A percentile compares a stretch with the other conserved stretches of the same genome.
phyloP scores from a whole-genome alignment of 192 early-diverging fungal genomes.

The Gaertneriomyces sp. region DNA sequence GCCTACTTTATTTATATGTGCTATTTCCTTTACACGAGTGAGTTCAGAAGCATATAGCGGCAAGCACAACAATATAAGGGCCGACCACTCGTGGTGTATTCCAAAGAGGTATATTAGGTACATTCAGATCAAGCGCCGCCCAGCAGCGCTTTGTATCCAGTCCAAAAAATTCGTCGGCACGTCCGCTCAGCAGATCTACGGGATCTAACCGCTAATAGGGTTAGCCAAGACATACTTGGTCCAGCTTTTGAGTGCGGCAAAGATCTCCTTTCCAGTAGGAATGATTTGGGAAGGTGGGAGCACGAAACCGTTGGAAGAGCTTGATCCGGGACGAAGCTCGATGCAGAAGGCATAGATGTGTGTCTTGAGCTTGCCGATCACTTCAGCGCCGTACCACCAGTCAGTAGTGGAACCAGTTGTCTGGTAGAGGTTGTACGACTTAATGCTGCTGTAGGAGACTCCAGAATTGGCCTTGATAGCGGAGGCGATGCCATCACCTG shows the following conservation, averaged over 20 bases:
- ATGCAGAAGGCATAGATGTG: slow-evolving; percentile 54
- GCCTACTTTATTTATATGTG: no score
- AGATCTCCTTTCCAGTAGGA: slow-evolving; percentile 43
- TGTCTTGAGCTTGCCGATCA: slow-evolving; percentile 28
- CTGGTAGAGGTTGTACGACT: slow-evolving; percentile 53
- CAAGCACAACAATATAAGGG: no score
- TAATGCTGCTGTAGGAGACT: slow-evolving; percentile 46
- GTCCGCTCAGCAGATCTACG: not conserved
- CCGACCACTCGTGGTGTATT: no score
- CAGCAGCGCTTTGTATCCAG: no score
- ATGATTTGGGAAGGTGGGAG: slow-evolving; percentile 54
- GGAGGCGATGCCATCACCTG: slow-evolving; percentile 40
- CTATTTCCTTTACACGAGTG: no score
- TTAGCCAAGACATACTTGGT: not conserved
- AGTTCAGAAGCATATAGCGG: no score
- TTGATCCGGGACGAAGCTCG: slow-evolving; percentile 46
- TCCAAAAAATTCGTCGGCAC: not conserved
- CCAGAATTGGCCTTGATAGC: slow-evolving; percentile 36
- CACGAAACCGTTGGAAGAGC: slow-evolving; percentile 45
- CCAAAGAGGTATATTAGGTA: no score
- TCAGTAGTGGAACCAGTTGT: slow-evolving; percentile 51
- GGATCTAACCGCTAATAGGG: not conserved
- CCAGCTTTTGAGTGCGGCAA: slow-evolving; percentile 7
- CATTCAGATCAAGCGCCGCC: no score
- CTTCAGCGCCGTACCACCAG: slow-evolving; percentile 51